Conservation (phyloP, 345 rosid genomes). For the Cochlearia excelsa region DNA sequence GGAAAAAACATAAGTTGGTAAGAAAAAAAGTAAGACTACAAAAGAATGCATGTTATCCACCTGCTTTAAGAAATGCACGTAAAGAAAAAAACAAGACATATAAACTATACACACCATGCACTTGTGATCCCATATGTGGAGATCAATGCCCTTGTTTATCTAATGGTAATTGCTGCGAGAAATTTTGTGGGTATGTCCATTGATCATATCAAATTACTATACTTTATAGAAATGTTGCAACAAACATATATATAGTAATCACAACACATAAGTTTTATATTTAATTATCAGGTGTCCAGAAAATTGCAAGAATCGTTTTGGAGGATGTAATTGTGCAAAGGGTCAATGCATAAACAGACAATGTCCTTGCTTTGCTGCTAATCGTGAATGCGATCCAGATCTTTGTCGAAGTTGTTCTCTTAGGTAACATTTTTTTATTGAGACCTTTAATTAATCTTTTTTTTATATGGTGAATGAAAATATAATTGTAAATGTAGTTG, state of each 20-base stretch:
- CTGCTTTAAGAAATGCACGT: slow-evolving; percentile 62
- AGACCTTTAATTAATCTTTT: too few relatives aligned
- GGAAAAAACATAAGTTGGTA: slow-evolving; percentile 45
- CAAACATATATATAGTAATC: too few relatives aligned
- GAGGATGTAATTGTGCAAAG: slow-evolving; percentile 90
- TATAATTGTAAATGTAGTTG: slow-evolving; percentile 45
- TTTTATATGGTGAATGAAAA: neutral
- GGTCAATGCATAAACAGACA: slow-evolving; percentile 85
- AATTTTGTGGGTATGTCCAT: slow-evolving; percentile 83
- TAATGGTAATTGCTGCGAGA: slow-evolving; percentile 86
- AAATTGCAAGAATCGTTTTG: slow-evolving; percentile 79
- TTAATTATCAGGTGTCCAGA: slow-evolving; percentile 59
- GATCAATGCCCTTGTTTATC: slow-evolving; percentile 69
- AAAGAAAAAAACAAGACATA: slow-evolving; percentile 56
- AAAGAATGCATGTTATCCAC: slow-evolving; percentile 77
- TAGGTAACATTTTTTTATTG: slow-evolving; percentile 45
- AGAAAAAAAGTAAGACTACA: slow-evolving; percentile 63
- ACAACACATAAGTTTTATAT: neutral
- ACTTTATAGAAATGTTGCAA: too few relatives aligned
- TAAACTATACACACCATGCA: slow-evolving; percentile 88
- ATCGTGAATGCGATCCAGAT: slow-evolving; percentile 97
- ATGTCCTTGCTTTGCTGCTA: slow-evolving; percentile 90
- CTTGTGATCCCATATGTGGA: slow-evolving; percentile 80
- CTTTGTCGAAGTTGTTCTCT: slow-evolving; percentile 80
- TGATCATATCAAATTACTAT: too few relatives aligned